phyloP scores from a whole-genome alignment of 163 green algal genomes.

The Scenedesmus sp. region DNA sequence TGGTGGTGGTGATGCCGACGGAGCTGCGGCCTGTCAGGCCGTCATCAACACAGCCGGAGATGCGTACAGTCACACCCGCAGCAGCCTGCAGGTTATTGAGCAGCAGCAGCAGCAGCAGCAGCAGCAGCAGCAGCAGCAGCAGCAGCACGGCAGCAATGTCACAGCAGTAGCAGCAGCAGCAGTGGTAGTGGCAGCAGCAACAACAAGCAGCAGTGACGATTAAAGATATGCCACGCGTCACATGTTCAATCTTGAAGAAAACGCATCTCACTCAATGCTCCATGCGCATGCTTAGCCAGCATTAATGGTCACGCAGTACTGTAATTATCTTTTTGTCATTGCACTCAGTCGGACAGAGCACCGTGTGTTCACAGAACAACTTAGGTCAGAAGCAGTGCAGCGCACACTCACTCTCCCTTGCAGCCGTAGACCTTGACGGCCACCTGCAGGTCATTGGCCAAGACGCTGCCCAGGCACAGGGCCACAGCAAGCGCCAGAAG shows the following conservation, averaged over 20 bases:
- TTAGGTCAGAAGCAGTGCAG: neutral
- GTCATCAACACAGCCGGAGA: neutral
- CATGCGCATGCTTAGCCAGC: neutral
- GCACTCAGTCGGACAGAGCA: too few relatives aligned
- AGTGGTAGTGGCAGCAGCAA: neutral
- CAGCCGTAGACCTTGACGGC: neutral
- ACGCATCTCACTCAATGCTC: too few relatives aligned
- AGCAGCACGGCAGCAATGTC: neutral
- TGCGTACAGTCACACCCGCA: neutral
- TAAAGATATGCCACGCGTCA: too few relatives aligned
- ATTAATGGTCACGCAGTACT: neutral
- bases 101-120: neutral
- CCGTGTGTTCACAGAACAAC: too few relatives aligned
- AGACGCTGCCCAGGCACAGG: neutral
- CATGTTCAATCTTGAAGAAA: too few relatives aligned
- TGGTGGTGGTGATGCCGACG: neutral
- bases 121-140: neutral
- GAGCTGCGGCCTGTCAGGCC: neutral
- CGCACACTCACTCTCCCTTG: neutral
- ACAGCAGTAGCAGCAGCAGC: neutral
- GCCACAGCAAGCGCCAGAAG: neutral
- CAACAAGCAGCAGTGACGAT: neutral
- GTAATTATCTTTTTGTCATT: too few relatives aligned
- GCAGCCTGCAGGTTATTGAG: neutral
- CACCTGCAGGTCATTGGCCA: neutral